Evolutionary conservation across 495 filamentous ascomycete genomes (phyloP), one percentile per base, ranked within the genome.

Genomic region (Glutinoglossum americanum): DNA sequence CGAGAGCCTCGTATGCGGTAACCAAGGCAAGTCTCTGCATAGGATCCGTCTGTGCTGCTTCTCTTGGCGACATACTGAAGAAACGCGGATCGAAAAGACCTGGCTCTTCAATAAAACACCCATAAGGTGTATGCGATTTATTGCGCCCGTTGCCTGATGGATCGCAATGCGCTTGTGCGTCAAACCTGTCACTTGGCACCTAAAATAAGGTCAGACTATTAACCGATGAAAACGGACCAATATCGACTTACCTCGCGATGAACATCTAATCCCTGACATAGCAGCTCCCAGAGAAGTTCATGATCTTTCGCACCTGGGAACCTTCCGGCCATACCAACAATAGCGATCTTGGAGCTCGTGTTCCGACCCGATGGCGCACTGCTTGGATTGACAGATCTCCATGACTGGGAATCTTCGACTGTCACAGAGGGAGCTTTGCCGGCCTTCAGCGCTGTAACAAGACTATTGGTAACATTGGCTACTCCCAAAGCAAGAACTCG

Each of bases 31-130:
- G 47, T 11, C 71, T 58, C 48, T 71, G 68, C 26, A 56, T 60
- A 39, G 71, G 71, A 59, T 73, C 71, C 0, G 61, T 64, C 53
- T 72, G 62, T 1, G 59, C 54, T 0, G 73, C 72, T 58, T 76
- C 74, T 55, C 63, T 32, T 0, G 71, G 70, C 19, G 68, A 70
- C 60, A 73, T 71, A 62, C 67, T 69, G 64, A 73, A 73, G 49
- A 73, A 70, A 1, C 63, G 64, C 32, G 66, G 60, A 60, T 73
- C 71, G 55, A 73, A 73, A 3, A 64, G 25, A 15, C 63, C 71
- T 27, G 70, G 63, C n/a, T 68, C 58, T 0, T 72, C 61, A 11
- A 73, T 56, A 26, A 63, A 73, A 55, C 68, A 72, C 1, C 71
- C 71, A 58, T 59, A 70, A 3, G 53, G 62, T 10, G 61, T 69